Evolutionary conservation across 345 rosid species (phyloP).

Genomic region (Rubroshorea leprosula): DNA sequence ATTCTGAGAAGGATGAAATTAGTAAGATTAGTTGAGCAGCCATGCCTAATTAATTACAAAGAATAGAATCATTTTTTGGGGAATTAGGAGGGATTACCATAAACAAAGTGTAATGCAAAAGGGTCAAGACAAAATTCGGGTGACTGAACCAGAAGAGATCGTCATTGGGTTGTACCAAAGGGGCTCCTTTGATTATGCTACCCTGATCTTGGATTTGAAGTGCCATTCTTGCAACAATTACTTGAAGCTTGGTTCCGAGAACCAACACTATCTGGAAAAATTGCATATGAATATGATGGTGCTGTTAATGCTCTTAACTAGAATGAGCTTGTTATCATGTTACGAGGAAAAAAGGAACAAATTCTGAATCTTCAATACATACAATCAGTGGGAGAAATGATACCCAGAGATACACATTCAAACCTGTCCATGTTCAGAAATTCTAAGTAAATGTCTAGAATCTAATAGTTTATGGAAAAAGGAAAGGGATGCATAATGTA

Average conservation of each 20-base stretch:
- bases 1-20: slow-evolving; percentile 40
- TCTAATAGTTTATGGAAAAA: too few species aligned
- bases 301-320: neutral
- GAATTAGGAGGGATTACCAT: slow-evolving; percentile 26
- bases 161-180: slow-evolving; percentile 49
- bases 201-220: slow-evolving; percentile 26
- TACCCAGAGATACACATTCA: slow-evolving; percentile 58
- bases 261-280: slow-evolving; percentile 32
- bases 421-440: slow-evolving; percentile 38
- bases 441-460: too few species aligned
- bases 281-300: neutral
- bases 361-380: slow-evolving; percentile 11
- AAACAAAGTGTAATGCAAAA: slow-evolving; percentile 45
- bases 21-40: neutral
- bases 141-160: slow-evolving; percentile 48
- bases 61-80: neutral
- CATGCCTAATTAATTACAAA: too few species aligned
- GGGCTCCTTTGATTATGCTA: slow-evolving; percentile 39
- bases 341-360: neutral
- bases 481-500: neutral
- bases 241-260: slow-evolving; percentile 53
- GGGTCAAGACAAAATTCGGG: slow-evolving; percentile 37
- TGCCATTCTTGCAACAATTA: slow-evolving; percentile 52
- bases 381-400: slow-evolving; percentile 71
- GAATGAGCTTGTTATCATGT: too few species aligned